Conservation (phyloP, 2,329 filamentous ascomycete species). For the Clathrospora elynae region DNA sequence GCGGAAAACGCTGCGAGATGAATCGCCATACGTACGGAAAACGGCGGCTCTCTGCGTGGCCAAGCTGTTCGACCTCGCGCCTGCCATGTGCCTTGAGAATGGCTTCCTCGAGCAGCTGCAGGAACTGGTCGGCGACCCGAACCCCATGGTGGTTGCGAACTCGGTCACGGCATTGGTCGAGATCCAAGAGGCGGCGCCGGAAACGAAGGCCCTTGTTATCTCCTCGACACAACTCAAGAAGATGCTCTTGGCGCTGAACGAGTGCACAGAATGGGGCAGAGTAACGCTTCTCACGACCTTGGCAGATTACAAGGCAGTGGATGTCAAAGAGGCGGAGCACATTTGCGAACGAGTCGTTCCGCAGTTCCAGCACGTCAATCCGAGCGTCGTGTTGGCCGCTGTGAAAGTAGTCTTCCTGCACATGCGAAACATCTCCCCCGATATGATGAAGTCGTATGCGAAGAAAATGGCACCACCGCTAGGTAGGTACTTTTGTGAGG, state of each 20-base stretch:
- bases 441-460: conserved; percentile 81
- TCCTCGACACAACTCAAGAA: conserved; percentile 87
- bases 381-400: conserved; percentile 93
- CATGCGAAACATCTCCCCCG: conserved; percentile 81
- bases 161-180: conserved; percentile 92
- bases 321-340: conserved; percentile 95
- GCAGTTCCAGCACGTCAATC: conserved; percentile 98
- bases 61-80: conserved; percentile 95
- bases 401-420: conserved; percentile 98
- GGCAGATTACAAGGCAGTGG: conserved; percentile 83
- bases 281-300: conserved; percentile 91
- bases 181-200: conserved; percentile 86
- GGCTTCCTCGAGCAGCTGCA: conserved; percentile 93
- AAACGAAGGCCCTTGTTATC: conserved; percentile 84
- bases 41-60: conserved; percentile 97
- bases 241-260: conserved; percentile 92
- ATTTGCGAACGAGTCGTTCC: conserved; percentile 96
- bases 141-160: conserved; percentile 99
- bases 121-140: conserved; percentile 94
- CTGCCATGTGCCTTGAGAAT: conserved; percentile 90
- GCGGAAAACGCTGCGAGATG: conserved; percentile 92
- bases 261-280: conserved; percentile 97
- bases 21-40: conserved; percentile 97
- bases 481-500: conserved; percentile 59
- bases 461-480: conserved; percentile 99